Conservation (phyloP, 2,329 filamentous ascomycete genomes). For the Sphaerulina populicola region DNA sequence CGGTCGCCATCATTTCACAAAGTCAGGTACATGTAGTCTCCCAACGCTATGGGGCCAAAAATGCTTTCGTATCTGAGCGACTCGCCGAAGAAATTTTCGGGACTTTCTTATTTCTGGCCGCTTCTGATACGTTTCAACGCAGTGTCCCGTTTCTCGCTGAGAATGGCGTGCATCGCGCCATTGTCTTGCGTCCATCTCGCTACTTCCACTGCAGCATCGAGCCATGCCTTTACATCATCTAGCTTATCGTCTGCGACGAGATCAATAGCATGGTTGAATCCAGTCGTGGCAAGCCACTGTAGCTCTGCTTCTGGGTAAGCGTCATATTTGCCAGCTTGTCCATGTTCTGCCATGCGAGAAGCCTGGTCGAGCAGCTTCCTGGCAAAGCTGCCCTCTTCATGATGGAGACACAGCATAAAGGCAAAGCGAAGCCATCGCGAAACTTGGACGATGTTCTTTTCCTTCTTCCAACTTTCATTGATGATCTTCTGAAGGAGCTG, state of each 20-base stretch:
- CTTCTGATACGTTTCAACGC: slow-evolving; percentile 15
- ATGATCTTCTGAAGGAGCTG: slow-evolving; percentile 56
- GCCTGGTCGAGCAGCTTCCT: slow-evolving; percentile 54
- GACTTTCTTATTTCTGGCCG: no score
- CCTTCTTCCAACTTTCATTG: slow-evolving; percentile 51
- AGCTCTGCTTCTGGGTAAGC: slow-evolving; percentile 59
- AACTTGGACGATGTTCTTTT: slow-evolving; percentile 52
- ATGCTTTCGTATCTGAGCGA: no score
- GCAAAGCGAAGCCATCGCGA: slow-evolving; percentile 72
- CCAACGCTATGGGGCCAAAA: no score
- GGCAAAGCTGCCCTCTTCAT: slow-evolving; percentile 26
- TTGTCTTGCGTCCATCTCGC: slow-evolving; percentile 52
- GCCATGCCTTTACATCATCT: slow-evolving; percentile 52
- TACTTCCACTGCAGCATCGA: slow-evolving; percentile 53
- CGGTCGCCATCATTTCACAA: no score
- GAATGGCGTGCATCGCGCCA: slow-evolving; percentile 29
- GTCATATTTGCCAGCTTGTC: slow-evolving; percentile 17
- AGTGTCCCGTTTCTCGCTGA: slow-evolving; percentile 33
- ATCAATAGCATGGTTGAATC: slow-evolving; percentile 65
- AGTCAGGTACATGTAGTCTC: no score
- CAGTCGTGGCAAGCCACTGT: slow-evolving; percentile 63
- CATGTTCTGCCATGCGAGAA: slow-evolving; percentile 42
- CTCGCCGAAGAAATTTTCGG: no score
- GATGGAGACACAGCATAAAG: slow-evolving; percentile 59
- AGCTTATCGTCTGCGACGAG: slow-evolving; percentile 51